Base-by-base conservation (phyloP, 1,284 basidiomycete genomes). In the Neotropicomus parvogracilis region DNA sequence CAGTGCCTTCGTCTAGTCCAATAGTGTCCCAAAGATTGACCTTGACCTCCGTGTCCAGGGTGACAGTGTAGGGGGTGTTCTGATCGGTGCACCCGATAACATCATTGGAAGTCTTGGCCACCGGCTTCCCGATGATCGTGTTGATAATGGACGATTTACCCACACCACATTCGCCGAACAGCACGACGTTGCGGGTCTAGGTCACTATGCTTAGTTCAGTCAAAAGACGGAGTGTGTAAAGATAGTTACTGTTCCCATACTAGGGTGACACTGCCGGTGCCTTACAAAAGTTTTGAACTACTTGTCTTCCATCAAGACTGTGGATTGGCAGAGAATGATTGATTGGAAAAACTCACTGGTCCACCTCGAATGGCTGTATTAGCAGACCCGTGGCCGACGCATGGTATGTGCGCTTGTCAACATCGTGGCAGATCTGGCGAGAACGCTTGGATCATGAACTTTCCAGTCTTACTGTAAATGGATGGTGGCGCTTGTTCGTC, bases 71-170 rank as follows among this genome's bases (percentile, higher is more conserved):
- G 14, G 36, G 28, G 8, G 5, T 6, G 34, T 49, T 46, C 21
- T 46, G 26, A 11, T 41, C 33, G 3, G 51, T 56, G 32, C 60
- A 59, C 35, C 56, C 52, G 2, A 40, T 12, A 17, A 54, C 42
- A 13, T 48, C 39, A 35, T 63, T 60, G 20, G 55, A 51, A 17
- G 48, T 51, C 13, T 46, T 32, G 19, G 60, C 61, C 14, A 52
- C 35, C 0, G 21, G 26, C n/a, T 11, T 10, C 32, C 60, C 56
- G 5, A 48, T 40, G 44, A 64, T 42, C 16, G 35, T 16, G 19
- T 66, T 66, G 48, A 65, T 49, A 39, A 60, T 42, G 33, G 62
- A 61, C 2, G 64, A 65, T 54, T 63, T 63, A 13, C 61, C 63
- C 39, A 46, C 57, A 40, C 62, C 62, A 35, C 51, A 52, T 59